Evolutionary conservation across 1,139 yeast species (phyloP), one percentile per base, ranked within the genome.

Genomic region (Diutina neorugosa): DNA sequence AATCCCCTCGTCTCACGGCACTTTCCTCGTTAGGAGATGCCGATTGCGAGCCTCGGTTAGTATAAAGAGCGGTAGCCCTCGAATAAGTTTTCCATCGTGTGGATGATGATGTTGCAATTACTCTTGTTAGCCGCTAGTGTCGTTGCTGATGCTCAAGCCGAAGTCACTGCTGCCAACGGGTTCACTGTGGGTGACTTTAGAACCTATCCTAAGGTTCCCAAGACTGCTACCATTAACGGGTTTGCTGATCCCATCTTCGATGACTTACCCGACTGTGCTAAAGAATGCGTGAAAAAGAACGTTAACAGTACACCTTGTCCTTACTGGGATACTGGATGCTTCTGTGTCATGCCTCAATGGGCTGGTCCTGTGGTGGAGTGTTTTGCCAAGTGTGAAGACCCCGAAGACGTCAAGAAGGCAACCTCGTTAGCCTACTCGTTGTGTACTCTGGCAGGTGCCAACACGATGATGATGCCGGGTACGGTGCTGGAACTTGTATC

Each of bases 401-500:
- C 69, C 51, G 18, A 52, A 1, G 67, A 66, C 40, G 66, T 67
- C 47, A 53, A 48, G 14, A 43, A 48, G 21, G 64, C 64, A 52
- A 60, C 65, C 50, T 61, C 65, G 43, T 63, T 71, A 57, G 80
- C 79, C 27, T 61, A 61, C 16, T 73, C 78, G 8, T 57, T 74
- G 52, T 76, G 81, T 60, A 58, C 65, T 47, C 59, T 59, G 19
- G 80, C 70, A 47, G 80, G 80, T 53, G 81, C 75, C 20, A 68
- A 69, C 55, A 62, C 71, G 42, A 74, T 77, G 77, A 67, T 69
- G 67, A 68, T 75, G 65, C 77, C 77, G 11, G 71, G 69, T n/a
- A 62, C 73, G 4, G 67, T 71, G 51, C 64, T 73, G 12, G 49
- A 51, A 12, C 5, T 46, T 11, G 25, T 47, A 9, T 16, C 18